A percentile compares a stretch with the other conserved stretches of the same genome.
phyloP scores from a whole-genome alignment of 306 rosid genomes.

The Crotalaria pallida region DNA sequence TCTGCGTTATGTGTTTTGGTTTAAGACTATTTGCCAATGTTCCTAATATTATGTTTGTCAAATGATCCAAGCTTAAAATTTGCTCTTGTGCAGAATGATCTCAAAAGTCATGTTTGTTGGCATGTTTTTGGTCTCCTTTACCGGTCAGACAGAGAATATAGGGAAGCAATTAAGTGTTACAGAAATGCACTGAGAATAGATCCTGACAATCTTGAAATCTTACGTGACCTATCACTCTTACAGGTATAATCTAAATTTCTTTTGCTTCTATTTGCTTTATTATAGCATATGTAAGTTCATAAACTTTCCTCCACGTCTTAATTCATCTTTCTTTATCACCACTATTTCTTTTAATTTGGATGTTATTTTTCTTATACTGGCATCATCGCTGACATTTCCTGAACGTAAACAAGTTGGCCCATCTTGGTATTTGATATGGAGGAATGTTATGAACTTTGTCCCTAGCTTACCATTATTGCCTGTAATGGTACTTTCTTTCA shows the following conservation, averaged over 20 bases:
- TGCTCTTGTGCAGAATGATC: conserved; percentile 76
- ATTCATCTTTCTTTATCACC: conserved; percentile 5
- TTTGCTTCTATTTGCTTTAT: conserved; percentile 17
- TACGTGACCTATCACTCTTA: conserved; percentile 80
- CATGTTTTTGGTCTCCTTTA: conserved; percentile 97
- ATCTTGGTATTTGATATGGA: not conserved
- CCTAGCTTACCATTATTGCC: not conserved
- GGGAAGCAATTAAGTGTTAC: conserved; percentile 96
- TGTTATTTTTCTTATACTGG: not conserved
- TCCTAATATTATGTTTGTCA: not conserved
- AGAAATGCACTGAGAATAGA: conserved; percentile 91
- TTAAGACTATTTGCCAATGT: not conserved
- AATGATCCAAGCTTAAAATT: conserved; percentile 13
- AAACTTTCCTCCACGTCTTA: not conserved
- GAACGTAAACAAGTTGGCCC: not conserved
- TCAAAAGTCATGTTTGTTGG: conserved; percentile 99
- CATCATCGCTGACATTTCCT: not conserved
- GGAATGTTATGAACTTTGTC: not conserved
- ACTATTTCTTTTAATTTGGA: not conserved
- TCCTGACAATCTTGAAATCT: conserved; percentile 94
- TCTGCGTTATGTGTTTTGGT: conserved; percentile 21
- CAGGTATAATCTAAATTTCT: conserved; percentile 45
- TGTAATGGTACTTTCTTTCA: not conserved
- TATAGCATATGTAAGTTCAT: not conserved
- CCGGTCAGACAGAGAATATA: conserved; percentile 94